Percentiles rank a stretch among this genome's conserved stretches.
Evolutionary conservation across 2,329 filamentous ascomycete genomes (phyloP).

Genomic region (Paecilomyces formosus): DNA sequence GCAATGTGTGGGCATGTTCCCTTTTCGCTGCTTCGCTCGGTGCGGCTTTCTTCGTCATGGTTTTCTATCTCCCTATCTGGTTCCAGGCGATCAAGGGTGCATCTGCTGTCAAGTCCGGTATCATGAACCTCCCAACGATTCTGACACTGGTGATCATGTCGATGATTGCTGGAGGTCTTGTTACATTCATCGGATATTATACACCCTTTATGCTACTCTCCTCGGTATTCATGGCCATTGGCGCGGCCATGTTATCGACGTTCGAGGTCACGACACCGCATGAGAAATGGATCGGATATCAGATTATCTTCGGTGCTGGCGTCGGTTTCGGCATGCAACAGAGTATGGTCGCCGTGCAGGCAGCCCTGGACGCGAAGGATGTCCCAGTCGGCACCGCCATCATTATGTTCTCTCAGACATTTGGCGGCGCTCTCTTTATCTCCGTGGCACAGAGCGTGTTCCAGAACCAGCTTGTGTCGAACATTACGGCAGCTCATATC

Average conservation of each 20-base stretch:
- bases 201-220: slow-evolving; percentile 32
- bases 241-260: slow-evolving; percentile 29
- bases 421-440: slow-evolving; percentile 31
- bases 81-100: slow-evolving; percentile 33
- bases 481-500: slow-evolving; percentile 15
- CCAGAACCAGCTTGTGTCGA: slow-evolving; percentile 23
- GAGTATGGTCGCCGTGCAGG: slow-evolving; percentile 27
- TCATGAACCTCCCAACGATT: slow-evolving; percentile 19
- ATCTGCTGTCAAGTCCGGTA: slow-evolving; percentile 27
- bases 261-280: slow-evolving; percentile 22
- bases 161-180: slow-evolving; percentile 21
- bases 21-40: slow-evolving; percentile 36
- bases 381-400: slow-evolving; percentile 28
- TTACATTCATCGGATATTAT: slow-evolving; percentile 30
- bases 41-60: slow-evolving; percentile 36
- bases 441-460: slow-evolving; percentile 33
- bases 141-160: slow-evolving; percentile 23
- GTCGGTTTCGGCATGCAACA: slow-evolving; percentile 30
- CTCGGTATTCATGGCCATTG: slow-evolving; percentile 23
- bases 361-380: slow-evolving; percentile 21
- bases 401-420: slow-evolving; percentile 28
- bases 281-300: slow-evolving; percentile 33
- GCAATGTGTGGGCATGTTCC: slow-evolving; percentile 35
- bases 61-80: slow-evolving; percentile 43
- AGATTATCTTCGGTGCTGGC: slow-evolving; percentile 28